Conservation (phyloP, 495 filamentous ascomycete genomes). For the Lophiotrema nucula region DNA sequence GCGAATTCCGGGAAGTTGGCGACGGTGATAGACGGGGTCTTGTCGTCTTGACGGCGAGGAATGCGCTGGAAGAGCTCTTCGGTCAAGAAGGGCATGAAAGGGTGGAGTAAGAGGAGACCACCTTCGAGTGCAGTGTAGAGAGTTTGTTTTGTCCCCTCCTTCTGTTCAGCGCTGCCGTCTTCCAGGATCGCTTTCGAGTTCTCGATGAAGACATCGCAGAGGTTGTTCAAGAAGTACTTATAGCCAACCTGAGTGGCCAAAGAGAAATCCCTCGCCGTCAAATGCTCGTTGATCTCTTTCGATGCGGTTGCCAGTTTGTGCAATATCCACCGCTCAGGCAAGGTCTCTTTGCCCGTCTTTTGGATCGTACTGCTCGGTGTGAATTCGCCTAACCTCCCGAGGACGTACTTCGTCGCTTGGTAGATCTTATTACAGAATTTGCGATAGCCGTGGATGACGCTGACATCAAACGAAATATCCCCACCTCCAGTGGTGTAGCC, state of each 20-base stretch:
- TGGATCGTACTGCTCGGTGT: constrained; percentile 55
- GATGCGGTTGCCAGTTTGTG: constrained; percentile 74
- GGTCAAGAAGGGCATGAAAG: constrained; percentile 78
- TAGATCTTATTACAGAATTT: constrained; percentile 94
- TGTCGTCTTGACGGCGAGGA: constrained; percentile 60
- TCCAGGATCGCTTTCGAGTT: constrained; percentile 75
- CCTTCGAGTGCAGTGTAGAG: constrained; percentile 66
- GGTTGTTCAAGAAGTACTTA: constrained; percentile 65
- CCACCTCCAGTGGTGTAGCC: constrained; percentile 85
- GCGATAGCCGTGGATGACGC: constrained; percentile 79
- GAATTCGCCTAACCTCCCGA: constrained; percentile 75
- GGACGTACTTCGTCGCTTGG: constrained; percentile 83
- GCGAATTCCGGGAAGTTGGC: constrained; percentile 61
- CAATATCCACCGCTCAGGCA: constrained; percentile 82
- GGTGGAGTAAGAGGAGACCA: constrained; percentile 66
- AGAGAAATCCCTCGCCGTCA: constrained; percentile 72
- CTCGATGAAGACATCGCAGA: constrained; percentile 70
- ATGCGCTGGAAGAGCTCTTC: constrained; percentile 68
- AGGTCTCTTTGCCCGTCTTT: constrained; percentile 65
- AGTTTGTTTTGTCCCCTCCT: constrained; percentile 42
- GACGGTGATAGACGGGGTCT: constrained; percentile 64
- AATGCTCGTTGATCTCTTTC: constrained; percentile 67
- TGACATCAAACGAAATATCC: constrained; percentile 81
- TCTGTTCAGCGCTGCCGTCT: constrained; percentile 55
- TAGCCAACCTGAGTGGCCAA: constrained; percentile 61